Conservation (phyloP, 495 filamentous ascomycete genomes). For the Achaetomiella virescens region DNA sequence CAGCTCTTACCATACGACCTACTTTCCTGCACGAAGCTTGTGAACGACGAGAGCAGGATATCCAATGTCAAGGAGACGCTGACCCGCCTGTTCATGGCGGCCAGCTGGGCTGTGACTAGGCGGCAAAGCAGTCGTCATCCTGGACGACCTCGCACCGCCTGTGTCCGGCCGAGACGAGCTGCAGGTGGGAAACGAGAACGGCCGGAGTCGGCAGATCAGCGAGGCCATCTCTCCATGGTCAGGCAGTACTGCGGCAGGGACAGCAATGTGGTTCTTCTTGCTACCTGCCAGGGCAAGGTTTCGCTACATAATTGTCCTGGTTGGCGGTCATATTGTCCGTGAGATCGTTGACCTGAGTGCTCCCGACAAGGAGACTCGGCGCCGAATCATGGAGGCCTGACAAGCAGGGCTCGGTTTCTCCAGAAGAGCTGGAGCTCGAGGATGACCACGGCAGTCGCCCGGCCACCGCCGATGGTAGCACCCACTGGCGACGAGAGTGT, state of each 20-base stretch:
- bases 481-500: slow-evolving; percentile 46
- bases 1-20: slow-evolving; percentile 69
- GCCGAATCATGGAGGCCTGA: slow-evolving; percentile 73
- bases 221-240: slow-evolving; percentile 75
- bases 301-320: slow-evolving; percentile 71
- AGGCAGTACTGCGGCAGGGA: slow-evolving; percentile 68
- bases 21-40: slow-evolving; percentile 76
- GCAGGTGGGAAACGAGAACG: slow-evolving; percentile 86
- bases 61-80: slow-evolving; percentile 86
- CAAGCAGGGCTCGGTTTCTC: slow-evolving; percentile 41
- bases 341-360: slow-evolving; percentile 82
- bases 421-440: slow-evolving; percentile 31
- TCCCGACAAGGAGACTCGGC: slow-evolving; percentile 85
- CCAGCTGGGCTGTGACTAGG: slow-evolving; percentile 86
- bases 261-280: slow-evolving; percentile 75
- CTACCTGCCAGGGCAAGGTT: slow-evolving; percentile 91
- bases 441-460: slow-evolving; percentile 45
- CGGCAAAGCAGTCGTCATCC: slow-evolving; percentile 72
- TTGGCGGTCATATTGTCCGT: slow-evolving; percentile 72
- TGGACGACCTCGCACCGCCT: slow-evolving; percentile 91
- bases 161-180: slow-evolving; percentile 90
- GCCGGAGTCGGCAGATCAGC: slow-evolving; percentile 83
- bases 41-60: slow-evolving; percentile 81
- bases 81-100: slow-evolving; percentile 73
- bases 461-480: slow-evolving; percentile 46